phyloP scores from a whole-genome alignment of 2,329 filamentous ascomycete genomes.

The Cyphellophora europaea region DNA sequence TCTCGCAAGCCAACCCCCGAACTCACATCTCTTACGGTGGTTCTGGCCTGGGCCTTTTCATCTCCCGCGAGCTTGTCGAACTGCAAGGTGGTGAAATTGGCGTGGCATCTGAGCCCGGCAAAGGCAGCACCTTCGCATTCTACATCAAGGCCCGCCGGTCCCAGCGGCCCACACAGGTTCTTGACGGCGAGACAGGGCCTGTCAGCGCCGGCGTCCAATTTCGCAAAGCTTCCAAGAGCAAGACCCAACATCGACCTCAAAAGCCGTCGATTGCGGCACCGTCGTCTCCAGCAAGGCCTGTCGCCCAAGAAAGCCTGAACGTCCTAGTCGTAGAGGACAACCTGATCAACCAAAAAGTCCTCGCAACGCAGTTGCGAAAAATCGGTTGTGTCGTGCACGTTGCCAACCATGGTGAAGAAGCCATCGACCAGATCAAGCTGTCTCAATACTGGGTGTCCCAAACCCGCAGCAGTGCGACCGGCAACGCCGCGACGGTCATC shows the following conservation, averaged over 20 bases:
- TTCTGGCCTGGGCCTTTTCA: constrained; percentile 69
- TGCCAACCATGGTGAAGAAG: constrained; percentile 32
- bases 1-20: constrained; percentile 66
- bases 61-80: constrained; percentile 69
- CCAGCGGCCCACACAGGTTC: not conserved
- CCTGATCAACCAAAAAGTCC: constrained; percentile 31
- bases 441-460: constrained; percentile 56
- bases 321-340: constrained; percentile 37
- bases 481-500: constrained; percentile 24
- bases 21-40: constrained; percentile 74
- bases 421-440: constrained; percentile 50
- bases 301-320: constrained; percentile 3
- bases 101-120: constrained; percentile 48
- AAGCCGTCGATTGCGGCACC: not conserved
- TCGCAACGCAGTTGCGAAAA: constrained; percentile 27
- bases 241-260: not conserved
- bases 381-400: constrained; percentile 26
- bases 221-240: constrained; percentile 8
- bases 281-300: not conserved
- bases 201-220: not conserved
- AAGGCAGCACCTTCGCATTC: constrained; percentile 50
- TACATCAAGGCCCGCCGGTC: constrained; percentile 39
- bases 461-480: not conserved
- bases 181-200: not conserved
- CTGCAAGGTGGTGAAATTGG: constrained; percentile 73